A percentile compares a stretch with the other conserved stretches of the same genome.
Evolutionary conservation across 1,284 basidiomycete species (phyloP).

Genomic region (Puccinia horiana): DNA sequence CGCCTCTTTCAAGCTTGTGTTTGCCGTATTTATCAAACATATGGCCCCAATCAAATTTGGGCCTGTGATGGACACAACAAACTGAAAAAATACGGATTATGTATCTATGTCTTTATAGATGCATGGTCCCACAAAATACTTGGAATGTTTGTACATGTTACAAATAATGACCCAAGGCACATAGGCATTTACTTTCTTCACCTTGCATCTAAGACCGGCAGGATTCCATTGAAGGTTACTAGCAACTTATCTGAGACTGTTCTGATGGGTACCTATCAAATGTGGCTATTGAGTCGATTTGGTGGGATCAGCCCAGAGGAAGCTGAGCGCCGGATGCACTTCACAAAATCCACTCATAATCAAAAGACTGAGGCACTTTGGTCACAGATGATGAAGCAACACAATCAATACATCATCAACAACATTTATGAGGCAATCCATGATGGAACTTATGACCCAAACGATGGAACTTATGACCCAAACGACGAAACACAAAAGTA

Average conservation of each 20-base stretch:
- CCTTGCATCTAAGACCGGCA: neutral
- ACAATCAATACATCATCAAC: neutral
- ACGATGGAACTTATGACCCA: too few species aligned
- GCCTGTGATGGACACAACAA: neutral
- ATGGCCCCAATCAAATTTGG: neutral
- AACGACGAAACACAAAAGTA: neutral
- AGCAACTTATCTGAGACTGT: conserved; percentile 5
- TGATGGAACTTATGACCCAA: neutral
- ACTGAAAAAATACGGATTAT: neutral
- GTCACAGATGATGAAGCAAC: neutral
- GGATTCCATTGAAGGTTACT: neutral
- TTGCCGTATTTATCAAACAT: neutral
- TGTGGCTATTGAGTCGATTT: neutral
- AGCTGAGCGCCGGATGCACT: neutral
- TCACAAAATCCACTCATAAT: neutral
- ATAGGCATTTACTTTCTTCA: conserved; percentile 14
- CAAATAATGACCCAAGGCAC: conserved; percentile 19
- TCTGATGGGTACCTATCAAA: conserved; percentile 2
- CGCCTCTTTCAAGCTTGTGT: neutral
- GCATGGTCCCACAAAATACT: neutral
- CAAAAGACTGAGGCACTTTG: conserved; percentile 10
- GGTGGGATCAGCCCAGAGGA: neutral
- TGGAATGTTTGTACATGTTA: conserved; percentile 15
- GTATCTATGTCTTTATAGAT: neutral
- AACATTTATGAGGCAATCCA: neutral